Evolutionary conservation across 495 filamentous ascomycete genomes (phyloP).

Genomic region (Tuber borchii): DNA sequence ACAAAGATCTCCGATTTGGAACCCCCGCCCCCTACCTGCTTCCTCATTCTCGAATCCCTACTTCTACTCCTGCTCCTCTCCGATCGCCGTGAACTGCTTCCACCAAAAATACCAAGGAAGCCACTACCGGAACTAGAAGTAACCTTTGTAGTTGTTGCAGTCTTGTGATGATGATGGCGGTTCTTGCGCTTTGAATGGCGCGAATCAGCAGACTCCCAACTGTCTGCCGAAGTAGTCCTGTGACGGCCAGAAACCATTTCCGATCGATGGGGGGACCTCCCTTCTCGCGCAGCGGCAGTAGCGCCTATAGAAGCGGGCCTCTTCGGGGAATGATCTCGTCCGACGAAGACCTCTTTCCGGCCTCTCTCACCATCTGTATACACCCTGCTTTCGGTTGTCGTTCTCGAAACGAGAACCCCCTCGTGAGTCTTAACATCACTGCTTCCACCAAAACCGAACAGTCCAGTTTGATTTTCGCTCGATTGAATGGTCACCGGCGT

Average conservation of each 20-base stretch:
- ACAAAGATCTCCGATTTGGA: slow-evolving; percentile 1
- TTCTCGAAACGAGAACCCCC: not conserved
- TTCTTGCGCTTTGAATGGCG: slow-evolving; percentile 11
- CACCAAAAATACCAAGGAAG: slow-evolving; percentile 14
- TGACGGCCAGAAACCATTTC: not conserved
- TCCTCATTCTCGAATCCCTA: slow-evolving; percentile 5
- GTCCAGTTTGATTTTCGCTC: not conserved
- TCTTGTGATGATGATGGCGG: slow-evolving; percentile 8
- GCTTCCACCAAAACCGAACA: not conserved
- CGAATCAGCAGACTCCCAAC: slow-evolving; percentile 29
- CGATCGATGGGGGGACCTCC: not conserved
- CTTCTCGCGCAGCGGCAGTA: not conserved
- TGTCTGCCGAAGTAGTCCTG: slow-evolving; percentile 22
- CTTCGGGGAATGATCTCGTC: not conserved
- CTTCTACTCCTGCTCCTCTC: slow-evolving; percentile 12
- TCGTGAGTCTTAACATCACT: not conserved
- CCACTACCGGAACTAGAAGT: slow-evolving; percentile 11
- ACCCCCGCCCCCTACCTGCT: slow-evolving; percentile 5
- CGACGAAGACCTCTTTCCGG: not conserved
- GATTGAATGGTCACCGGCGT: not conserved
- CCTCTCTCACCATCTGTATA: not conserved
- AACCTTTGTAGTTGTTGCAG: slow-evolving; percentile 3
- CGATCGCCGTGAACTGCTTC: slow-evolving; percentile 13
- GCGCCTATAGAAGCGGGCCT: not conserved
- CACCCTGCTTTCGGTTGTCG: not conserved